Conservation (phyloP, 2,329 filamentous ascomycete species). For the Penicillium sp. region DNA sequence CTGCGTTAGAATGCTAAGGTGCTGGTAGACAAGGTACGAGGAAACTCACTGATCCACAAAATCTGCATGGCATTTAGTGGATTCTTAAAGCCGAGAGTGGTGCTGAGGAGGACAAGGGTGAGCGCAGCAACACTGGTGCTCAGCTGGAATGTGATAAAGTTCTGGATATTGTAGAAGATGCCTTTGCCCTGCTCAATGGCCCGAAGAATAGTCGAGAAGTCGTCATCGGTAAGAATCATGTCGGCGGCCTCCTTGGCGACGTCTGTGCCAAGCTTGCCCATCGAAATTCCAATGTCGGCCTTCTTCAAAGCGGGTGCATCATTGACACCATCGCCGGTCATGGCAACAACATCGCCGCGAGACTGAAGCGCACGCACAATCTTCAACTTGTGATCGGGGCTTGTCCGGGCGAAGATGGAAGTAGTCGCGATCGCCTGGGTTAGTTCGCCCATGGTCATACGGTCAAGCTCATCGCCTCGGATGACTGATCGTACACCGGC, state of each 20-base stretch:
- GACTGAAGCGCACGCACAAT: slow-evolving; percentile 90
- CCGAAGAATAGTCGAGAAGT: slow-evolving; percentile 86
- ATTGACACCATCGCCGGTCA: slow-evolving; percentile 98
- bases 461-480: slow-evolving; percentile 87
- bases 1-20: slow-evolving; percentile 28
- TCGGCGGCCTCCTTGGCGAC: slow-evolving; percentile 94
- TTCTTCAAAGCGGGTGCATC: slow-evolving; percentile 96
- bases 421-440: slow-evolving; percentile 83
- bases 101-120: slow-evolving; percentile 89
- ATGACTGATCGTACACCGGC: slow-evolving; percentile 68
- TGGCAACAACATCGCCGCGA: slow-evolving; percentile 94
- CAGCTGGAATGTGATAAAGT: slow-evolving; percentile 97
- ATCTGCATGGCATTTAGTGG: slow-evolving; percentile 99
- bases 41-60: slow-evolving; percentile 91
- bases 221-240: slow-evolving; percentile 86
- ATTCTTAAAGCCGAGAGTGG: slow-evolving; percentile 88
- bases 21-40: not conserved
- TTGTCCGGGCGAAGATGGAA: slow-evolving; percentile 94
- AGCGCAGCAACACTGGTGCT: slow-evolving; percentile 95
- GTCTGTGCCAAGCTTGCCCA: slow-evolving; percentile 93
- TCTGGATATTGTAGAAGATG: slow-evolving; percentile 99
- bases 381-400: slow-evolving; percentile 97
- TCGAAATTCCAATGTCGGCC: slow-evolving; percentile 96
- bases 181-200: slow-evolving; percentile 99
- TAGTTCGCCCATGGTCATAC: slow-evolving; percentile 84